Evolutionary conservation across 2,329 filamentous ascomycete genomes (phyloP), one percentile per base, ranked within the genome.

Genomic region (Fusarium illudens): DNA sequence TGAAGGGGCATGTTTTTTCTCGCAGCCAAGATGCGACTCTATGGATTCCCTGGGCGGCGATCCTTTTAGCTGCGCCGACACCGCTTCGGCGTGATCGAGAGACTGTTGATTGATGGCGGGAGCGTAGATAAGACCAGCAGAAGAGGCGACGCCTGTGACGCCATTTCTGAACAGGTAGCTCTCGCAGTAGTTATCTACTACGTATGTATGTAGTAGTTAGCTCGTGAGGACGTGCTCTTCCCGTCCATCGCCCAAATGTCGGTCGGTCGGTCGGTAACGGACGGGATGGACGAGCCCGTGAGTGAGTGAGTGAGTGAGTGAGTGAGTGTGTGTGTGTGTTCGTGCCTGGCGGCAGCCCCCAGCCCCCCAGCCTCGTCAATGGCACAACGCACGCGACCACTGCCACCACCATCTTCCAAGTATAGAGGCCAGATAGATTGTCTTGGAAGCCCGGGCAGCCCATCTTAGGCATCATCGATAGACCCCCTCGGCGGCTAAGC

Each of bases 1-100:
- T 69, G 65, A 68, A 68, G 25, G 27, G 17, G 20, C 20, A 50
- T 69, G n/a, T n/a, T n/a, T n/a, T n/a, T n/a, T 57, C 63, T 62
- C 52, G 62, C 57, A 62, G 62, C 50, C 30, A 15, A 11, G 36
- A 66, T 37, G 44, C 61, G 20, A 51, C 65, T 36, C 39, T 52
- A 36, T 36, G 37, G 42, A n/a, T 42, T n/a, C 15, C 20, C 32
- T 46, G 15, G 48, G 19, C 30, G 29, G 10, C 39, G 17, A 44
- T 22, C 36, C 15, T 37, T 12, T 20, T 29, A 12, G 10, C 8
- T 13, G 13, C 20, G 53, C 64, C 60, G 51, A 61, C 58, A 48
- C 52, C 64, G 60, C 51, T 30, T 11, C 13, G 19, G 17, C 25
- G 22, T 4, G 11, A 59, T 53, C 17, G 22, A 34, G 36, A 39